Base-by-base conservation (phyloP, 768 basidiomycete genomes). In the Terana coerulea region DNA sequence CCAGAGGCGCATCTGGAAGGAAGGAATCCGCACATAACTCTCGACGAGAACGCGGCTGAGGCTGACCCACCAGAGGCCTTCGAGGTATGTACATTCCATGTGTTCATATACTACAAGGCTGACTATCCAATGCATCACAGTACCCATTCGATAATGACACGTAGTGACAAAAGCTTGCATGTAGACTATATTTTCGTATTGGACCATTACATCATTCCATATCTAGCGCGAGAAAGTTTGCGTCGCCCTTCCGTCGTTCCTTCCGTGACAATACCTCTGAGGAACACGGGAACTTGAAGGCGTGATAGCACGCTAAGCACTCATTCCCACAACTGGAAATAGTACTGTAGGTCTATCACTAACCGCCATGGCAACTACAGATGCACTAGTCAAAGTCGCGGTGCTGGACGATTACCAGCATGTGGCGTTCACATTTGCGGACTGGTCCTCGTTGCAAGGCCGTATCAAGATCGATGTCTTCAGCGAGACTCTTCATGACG, bases 81-180 rank as follows among this genome's bases (percentile, higher is more conserved):
- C 61, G 91, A 95, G 83, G 91, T 92, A 60, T 53, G 86, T 72
- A 42, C 1, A 6, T 1, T 21, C 4, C 14, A 0, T 12, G 35
- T 44, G 10, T 24, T 41, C 37, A 14, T 3, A 35, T 51, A 17
- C 36, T 9, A 46, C 54, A 35, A 66, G 71, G 52, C 70, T 53
- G 25, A 34, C 45, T 45, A 55, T 48, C 0, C 37, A 22, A 33
- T n/a, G n/a, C 30, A 15, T 17, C n/a, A 22, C 58, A 91, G 89
- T 91, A 91, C 64, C 86, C 81, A 9, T 91, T 91, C 58, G 85
- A 83, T 59, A 71, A 81, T 64, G 84, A 86, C 61, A 73, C 75
- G 63, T 83, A 61, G 45, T 10, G 36, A 25, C 30, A 21, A 31
- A 33, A 17, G 5, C 31, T 29, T 19, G 21, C 29, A 34, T 46